Percentiles rank a stretch among this genome's conserved stretches.
Evolutionary conservation across 169 alveolate species (phyloP).

Genomic region (Eimeria sp.): DNA sequence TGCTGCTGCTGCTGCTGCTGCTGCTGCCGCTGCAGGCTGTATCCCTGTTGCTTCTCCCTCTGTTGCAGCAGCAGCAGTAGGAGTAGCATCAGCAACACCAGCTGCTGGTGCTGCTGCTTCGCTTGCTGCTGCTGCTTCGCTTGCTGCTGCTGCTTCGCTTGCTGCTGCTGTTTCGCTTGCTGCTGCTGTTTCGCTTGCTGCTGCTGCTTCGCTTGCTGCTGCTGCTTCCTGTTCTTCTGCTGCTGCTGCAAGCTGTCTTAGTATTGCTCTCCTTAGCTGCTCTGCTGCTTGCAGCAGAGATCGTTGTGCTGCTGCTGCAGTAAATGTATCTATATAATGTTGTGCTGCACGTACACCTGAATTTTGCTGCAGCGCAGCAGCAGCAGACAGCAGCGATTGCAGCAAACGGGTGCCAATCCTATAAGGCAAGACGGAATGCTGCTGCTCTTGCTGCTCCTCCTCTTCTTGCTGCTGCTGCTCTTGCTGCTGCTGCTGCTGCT

Average conservation of each 20-base stretch:
- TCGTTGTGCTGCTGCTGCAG: constrained; percentile 45
- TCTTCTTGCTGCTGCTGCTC: not conserved
- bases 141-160: constrained; percentile 9
- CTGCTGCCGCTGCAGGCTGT: not conserved
- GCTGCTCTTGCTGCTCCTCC: constrained; percentile 11
- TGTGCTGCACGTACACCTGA: constrained; percentile 4
- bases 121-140: not conserved
- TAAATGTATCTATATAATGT: not conserved
- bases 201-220: not conserved
- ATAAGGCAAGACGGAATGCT: not conserved
- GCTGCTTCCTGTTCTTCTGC: constrained; percentile 12
- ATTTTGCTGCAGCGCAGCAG: constrained; percentile 54
- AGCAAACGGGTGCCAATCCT: not conserved
- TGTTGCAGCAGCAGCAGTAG: not conserved
- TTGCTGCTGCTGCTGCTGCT: constrained; percentile 39
- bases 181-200: not conserved
- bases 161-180: constrained; percentile 17
- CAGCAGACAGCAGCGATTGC: constrained; percentile 52
- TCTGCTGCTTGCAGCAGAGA: constrained; percentile 49
- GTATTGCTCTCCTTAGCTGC: not conserved
- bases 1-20: constrained; percentile 8
- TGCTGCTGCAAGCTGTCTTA: constrained; percentile 36
- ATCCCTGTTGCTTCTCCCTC: too few relatives aligned
- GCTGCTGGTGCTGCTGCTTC: too few relatives aligned
- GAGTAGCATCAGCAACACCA: constrained; percentile 15